Base-by-base conservation (phyloP, 768 basidiomycete genomes). In the Hypsizygus marmoreus region DNA sequence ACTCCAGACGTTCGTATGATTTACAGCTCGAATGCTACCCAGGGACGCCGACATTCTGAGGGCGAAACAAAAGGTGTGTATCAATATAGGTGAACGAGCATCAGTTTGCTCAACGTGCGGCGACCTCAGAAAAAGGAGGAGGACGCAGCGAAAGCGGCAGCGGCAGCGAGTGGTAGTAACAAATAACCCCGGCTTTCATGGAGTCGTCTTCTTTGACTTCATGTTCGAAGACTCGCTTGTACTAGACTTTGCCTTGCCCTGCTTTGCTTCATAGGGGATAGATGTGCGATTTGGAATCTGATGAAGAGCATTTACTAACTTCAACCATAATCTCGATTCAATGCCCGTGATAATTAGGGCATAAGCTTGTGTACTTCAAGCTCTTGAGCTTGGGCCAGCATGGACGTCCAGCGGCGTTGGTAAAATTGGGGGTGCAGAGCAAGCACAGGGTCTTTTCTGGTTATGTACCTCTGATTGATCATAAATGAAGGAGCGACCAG, bases 11-110 rank as follows among this genome's bases (percentile, higher is more conserved):
- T 30, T 26, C 25, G 38, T 32, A 29, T 47, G 16, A 49, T 49
- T 43, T 52, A 53, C 47, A 53, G 56, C 44, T 59, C 55, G 53
- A 47, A 54, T 36, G 50, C 40, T 55, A 43, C 44, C 50, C 43
- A 91, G 89, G 47, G 88, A 91, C 64, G 88, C 89, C 32, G 84
- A 84, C 56, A 78, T 79, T 34, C 63, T 91, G 49, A 77, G 84
- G 45, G 80, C 81, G 50, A 91, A 91, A 63, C 88, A 91, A 64
- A 88, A 85, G 84, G 88, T 83, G 68, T 31, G 72, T 47, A 28
- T 30, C 26, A 38, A 28, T 51, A 43, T 36, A 45, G 50, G 23
- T 38, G 24, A 19, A 51, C 47, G 37, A 28, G 36, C 14, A 34
- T 29, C 29, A 29, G 6, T 22, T 40, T 35, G 22, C 43, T 36